These are phyloP conservation scores for Colletotrichum sp. DNA, from an alignment of 2,329 filamentous ascomycete species.

Conservation along the genomic window DNA sequence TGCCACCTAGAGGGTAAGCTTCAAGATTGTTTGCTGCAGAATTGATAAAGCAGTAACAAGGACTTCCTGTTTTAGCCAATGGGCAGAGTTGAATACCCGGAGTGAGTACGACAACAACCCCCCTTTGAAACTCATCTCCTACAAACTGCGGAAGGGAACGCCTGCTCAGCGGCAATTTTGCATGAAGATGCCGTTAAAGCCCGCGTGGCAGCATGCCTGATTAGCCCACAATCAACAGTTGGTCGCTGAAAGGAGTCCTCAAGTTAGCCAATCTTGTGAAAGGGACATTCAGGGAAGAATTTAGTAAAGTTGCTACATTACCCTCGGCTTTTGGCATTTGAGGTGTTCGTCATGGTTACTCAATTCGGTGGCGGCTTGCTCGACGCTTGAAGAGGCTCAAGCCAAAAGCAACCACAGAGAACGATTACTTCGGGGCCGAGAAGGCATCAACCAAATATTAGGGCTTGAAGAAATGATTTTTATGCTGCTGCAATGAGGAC, in stretches of 20 bases:
- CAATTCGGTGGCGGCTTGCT: too few species aligned
- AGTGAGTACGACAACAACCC: background rate
- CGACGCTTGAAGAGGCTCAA: too few species aligned
- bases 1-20: background rate
- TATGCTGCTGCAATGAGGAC: too few species aligned
- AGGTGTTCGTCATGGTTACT: background rate
- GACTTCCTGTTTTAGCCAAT: background rate
- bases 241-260: too few species aligned
- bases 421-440: too few species aligned
- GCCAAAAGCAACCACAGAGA: too few species aligned
- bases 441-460: too few species aligned
- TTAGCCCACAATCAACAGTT: background rate
- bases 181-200: background rate
- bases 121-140: background rate
- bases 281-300: background rate
- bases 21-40: background rate
- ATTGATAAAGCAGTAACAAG: background rate
- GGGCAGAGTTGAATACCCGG: background rate
- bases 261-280: background rate
- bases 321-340: background rate
- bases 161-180: background rate
- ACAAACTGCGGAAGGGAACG: background rate
- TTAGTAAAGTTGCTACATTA: background rate
- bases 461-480: rapidly evolving
- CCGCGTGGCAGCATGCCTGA: background rate